These are phyloP conservation scores for Plasmodium vivax DNA, from an alignment of 169 alveolate species.

Conservation along the genomic window DNA sequence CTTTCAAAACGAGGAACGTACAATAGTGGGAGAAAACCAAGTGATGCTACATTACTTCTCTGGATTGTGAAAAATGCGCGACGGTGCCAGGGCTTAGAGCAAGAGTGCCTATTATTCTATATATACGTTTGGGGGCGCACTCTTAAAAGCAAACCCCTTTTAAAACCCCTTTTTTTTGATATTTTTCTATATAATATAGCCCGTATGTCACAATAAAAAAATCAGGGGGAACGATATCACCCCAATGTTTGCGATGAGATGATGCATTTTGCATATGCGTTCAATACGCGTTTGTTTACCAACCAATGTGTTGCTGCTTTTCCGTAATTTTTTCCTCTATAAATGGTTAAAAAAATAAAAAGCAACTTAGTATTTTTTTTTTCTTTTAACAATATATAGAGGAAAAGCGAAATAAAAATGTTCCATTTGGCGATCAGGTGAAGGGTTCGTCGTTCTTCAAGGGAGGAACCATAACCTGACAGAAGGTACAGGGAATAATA, in stretches of 20 bases:
- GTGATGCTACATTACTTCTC: background rate
- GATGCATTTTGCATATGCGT: background rate
- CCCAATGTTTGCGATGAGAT: background rate
- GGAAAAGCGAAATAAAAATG: background rate
- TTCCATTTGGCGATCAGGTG: background rate
- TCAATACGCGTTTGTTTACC: background rate
- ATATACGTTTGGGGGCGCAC: background rate
- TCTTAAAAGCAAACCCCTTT: background rate
- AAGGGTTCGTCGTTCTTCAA: background rate
- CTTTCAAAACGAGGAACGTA: background rate
- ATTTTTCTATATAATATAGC: background rate
- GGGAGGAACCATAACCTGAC: background rate
- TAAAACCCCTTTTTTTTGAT: background rate
- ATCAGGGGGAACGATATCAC: background rate
- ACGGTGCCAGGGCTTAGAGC: background rate
- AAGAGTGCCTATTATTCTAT: background rate
- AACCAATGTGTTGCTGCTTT: background rate
- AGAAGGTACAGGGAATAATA: background rate
- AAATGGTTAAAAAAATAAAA: background rate
- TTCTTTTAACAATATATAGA: background rate
- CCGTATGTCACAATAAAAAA: background rate
- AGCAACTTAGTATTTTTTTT: background rate
- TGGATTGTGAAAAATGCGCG: background rate
- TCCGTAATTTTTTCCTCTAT: background rate
- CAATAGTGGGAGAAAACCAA: background rate